Percentiles rank a stretch among this genome's conserved stretches.
Conservation (phyloP, 352 stramenopile species). For the Aphanomyces cochlioides region DNA sequence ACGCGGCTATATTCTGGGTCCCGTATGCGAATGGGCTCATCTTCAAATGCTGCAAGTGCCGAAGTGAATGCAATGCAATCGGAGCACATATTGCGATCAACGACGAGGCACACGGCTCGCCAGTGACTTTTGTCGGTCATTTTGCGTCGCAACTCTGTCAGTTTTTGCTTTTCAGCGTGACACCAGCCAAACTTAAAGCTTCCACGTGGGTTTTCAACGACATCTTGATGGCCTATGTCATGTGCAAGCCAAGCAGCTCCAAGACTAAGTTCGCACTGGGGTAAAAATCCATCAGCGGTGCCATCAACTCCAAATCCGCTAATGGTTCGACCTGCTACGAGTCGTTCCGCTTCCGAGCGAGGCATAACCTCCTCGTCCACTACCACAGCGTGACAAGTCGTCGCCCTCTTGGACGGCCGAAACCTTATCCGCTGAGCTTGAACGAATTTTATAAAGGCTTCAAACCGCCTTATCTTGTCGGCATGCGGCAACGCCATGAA, state of each 20-base stretch:
- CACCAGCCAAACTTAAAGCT: slow-evolving; percentile 87
- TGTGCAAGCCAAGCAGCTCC: slow-evolving; percentile 50
- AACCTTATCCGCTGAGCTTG: too few species aligned
- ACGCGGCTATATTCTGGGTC: background rate
- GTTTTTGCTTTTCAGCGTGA: slow-evolving; percentile 82
- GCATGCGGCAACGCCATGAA: too few species aligned
- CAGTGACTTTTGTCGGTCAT: slow-evolving; percentile 43
- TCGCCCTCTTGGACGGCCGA: background rate
- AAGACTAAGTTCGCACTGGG: slow-evolving; percentile 63
- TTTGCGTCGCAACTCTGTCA: slow-evolving; percentile 67
- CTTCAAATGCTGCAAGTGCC: too few species aligned
- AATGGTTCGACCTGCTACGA: slow-evolving; percentile 47
- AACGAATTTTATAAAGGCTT: too few species aligned
- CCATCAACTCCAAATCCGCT: slow-evolving; percentile 74
- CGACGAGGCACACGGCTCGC: slow-evolving; percentile 48
- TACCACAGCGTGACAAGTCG: slow-evolving; percentile 19
- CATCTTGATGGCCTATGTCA: slow-evolving; percentile 61
- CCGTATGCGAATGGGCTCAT: too few species aligned
- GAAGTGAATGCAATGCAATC: slow-evolving; percentile 65
- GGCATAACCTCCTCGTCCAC: background rate
- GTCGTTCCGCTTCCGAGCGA: background rate
- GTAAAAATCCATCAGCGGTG: slow-evolving; percentile 56
- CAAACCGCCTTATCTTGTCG: too few species aligned
- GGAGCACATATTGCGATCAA: slow-evolving; percentile 70
- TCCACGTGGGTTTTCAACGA: slow-evolving; percentile 52